Conservation (phyloP, 768 basidiomycete species). For the Suillus subluteus region DNA sequence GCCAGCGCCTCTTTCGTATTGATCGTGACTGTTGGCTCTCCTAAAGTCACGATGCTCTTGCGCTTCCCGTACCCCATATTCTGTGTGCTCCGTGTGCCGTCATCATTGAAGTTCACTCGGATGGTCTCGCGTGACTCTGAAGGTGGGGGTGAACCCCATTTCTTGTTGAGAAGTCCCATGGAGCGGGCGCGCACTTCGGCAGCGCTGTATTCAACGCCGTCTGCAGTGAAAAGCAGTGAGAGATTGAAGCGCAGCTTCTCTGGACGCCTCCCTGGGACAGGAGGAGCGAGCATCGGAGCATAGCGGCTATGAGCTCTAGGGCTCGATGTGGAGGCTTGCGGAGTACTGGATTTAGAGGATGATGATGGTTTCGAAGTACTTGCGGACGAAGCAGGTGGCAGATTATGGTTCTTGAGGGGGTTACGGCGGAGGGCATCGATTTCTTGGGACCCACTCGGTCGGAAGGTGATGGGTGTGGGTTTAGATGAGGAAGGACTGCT, state of each 20-base stretch:
- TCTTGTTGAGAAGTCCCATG: slow-evolving; percentile 83
- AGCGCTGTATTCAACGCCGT: slow-evolving; percentile 80
- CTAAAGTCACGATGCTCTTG: slow-evolving; percentile 48
- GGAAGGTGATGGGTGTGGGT: slow-evolving; percentile 27
- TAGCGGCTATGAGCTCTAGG: slow-evolving; percentile 49
- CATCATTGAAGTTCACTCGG: slow-evolving; percentile 64
- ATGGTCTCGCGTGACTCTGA: slow-evolving; percentile 39
- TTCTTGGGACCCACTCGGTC: slow-evolving; percentile 30
- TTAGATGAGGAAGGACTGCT: slow-evolving; percentile 43
- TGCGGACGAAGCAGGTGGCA: slow-evolving; percentile 37
- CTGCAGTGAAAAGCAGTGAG: slow-evolving; percentile 71
- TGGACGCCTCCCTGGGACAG: slow-evolving; percentile 66
- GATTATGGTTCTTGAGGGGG: slow-evolving; percentile 40
- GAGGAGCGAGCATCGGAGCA: slow-evolving; percentile 73
- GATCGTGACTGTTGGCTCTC: slow-evolving; percentile 90
- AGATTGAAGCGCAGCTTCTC: slow-evolving; percentile 75
- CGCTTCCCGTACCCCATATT: slow-evolving; percentile 44
- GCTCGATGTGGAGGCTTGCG: slow-evolving; percentile 39
- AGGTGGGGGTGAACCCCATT: slow-evolving; percentile 73
- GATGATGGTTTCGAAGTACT: slow-evolving; percentile 18
- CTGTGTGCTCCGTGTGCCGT: slow-evolving; percentile 49
- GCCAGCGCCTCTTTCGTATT: slow-evolving; percentile 95
- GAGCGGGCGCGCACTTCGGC: slow-evolving; percentile 83
- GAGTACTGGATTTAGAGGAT: slow-evolving; percentile 23
- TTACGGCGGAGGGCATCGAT: slow-evolving; percentile 36